Base-by-base conservation (phyloP, 345 rosid species). In the Lepidium africanum region DNA sequence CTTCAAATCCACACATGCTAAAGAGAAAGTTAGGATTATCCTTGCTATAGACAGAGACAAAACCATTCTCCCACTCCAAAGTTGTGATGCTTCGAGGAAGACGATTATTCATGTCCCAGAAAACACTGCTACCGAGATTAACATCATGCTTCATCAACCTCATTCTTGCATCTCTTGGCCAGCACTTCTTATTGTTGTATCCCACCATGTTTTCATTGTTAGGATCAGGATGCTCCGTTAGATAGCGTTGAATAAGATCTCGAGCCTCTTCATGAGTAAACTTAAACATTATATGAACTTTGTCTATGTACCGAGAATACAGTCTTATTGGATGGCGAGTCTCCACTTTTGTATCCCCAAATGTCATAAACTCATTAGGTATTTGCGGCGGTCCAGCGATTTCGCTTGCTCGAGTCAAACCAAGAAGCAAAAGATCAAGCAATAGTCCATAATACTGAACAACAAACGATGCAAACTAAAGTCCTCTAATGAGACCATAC, bases 121-220 rank as follows among this genome's bases (percentile, higher is more conserved):
- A 94, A 48, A 94, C 97, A 89, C 99, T 94, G 77, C 97, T 87
- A 61, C 99, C 99, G 63, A 94, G 99, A 78, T 95, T 91, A 57
- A 94, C 96, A 63, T 91, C 99, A 62, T 95, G 97, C 67, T 95
- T 95, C 99, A 95, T 95, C 37, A 95, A 90, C 78, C 99, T 89
- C 99, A 95, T 95, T 74, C 99, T 89, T 12, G 99, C 99, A 86
- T 95, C 97, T 82, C 96, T 86, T 1, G 99, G 99, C 99, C 99
- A 95, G 80, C 99, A 95, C 84, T 95, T 95, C 84, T 95, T 95
- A 79, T 95, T 95, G 60, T 91, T 93, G 81, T 91, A 95, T 56
- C 99, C 99, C 65, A 95, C 99, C 99, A 95, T 95, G 74, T 95
- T 95, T 82, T 95, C 99, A 71, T 95, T 95, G 84, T 95, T 95